Evolutionary conservation across 108 stramenopile species (phyloP).

Genomic region (Nitzschia putrida): DNA sequence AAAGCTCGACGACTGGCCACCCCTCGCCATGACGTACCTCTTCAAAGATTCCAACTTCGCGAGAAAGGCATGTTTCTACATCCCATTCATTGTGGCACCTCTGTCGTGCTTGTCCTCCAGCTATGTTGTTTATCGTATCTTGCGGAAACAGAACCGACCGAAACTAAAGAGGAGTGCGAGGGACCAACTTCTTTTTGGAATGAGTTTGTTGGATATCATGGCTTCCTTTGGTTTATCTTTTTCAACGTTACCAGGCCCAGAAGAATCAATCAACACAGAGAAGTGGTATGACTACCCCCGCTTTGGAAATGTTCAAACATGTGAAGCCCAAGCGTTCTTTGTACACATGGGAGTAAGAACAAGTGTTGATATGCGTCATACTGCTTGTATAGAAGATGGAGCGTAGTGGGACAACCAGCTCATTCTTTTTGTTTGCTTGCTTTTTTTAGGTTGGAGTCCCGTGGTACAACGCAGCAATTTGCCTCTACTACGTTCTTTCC

Average conservation of each 20-base stretch:
- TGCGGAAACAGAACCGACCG: background rate
- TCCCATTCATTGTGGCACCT: background rate
- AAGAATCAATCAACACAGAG: no score
- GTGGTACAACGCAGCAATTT: background rate
- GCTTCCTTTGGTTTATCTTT: constrained; percentile 1
- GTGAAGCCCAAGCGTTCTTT: background rate
- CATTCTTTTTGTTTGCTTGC: background rate
- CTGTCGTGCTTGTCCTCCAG: background rate
- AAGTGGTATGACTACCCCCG: no score
- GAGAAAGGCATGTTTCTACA: background rate
- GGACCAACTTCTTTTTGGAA: background rate
- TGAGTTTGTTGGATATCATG: constrained; percentile 2
- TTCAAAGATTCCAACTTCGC: background rate
- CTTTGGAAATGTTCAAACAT: background rate
- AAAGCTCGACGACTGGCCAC: no score
- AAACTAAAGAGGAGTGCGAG: background rate
- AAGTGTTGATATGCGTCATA: background rate
- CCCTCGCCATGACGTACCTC: background rate
- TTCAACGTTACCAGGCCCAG: no score
- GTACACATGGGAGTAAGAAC: background rate
- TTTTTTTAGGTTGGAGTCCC: background rate
- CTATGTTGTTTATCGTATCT: background rate
- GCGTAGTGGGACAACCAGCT: no score
- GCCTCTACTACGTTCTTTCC: background rate
- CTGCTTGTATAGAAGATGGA: background rate